A percentile compares a stretch with the other conserved stretches of the same genome.
phyloP scores from a whole-genome alignment of 768 basidiomycete species.

The Tylopilus balloui region DNA sequence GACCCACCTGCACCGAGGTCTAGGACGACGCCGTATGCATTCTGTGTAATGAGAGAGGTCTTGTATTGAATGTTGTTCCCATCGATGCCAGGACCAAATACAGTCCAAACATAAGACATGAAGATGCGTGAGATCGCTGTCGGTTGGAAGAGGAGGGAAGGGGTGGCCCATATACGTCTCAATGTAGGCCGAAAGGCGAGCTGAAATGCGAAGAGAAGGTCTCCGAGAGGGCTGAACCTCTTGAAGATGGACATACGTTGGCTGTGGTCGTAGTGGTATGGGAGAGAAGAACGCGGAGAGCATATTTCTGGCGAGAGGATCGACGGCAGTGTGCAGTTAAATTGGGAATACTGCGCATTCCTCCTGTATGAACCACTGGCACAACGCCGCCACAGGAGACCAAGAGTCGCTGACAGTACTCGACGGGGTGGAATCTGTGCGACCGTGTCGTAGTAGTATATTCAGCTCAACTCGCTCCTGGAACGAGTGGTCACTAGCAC shows the following conservation, averaged over 20 bases:
- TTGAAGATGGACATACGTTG: conserved; percentile 14
- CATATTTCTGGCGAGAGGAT: background rate
- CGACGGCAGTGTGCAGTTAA: background rate
- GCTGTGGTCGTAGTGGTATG: conserved; percentile 1
- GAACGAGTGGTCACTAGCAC: too few relatives aligned
- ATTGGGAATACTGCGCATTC: background rate
- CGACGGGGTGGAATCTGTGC: too few relatives aligned
- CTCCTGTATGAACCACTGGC: background rate
- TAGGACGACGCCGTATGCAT: conserved; percentile 58
- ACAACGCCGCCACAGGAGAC: background rate
- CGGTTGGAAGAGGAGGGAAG: conserved; percentile 45
- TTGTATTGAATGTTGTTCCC: conserved; percentile 40
- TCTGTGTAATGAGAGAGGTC: conserved; percentile 43
- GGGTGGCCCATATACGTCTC: conserved; percentile 34
- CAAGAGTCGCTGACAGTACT: too few relatives aligned
- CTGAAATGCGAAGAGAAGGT: conserved; percentile 39
- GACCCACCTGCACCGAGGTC: conserved; percentile 63
- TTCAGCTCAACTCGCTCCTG: too few relatives aligned
- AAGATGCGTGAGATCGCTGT: conserved; percentile 46
- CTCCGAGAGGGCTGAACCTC: conserved; percentile 36
- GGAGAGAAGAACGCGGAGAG: background rate
- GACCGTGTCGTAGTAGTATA: background rate
- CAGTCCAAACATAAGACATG: conserved; percentile 55
- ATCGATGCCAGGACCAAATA: conserved; percentile 47
- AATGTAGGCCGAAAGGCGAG: conserved; percentile 45